phyloP scores from a whole-genome alignment of 2,329 filamentous ascomycete species.

The Claviceps sp. region DNA sequence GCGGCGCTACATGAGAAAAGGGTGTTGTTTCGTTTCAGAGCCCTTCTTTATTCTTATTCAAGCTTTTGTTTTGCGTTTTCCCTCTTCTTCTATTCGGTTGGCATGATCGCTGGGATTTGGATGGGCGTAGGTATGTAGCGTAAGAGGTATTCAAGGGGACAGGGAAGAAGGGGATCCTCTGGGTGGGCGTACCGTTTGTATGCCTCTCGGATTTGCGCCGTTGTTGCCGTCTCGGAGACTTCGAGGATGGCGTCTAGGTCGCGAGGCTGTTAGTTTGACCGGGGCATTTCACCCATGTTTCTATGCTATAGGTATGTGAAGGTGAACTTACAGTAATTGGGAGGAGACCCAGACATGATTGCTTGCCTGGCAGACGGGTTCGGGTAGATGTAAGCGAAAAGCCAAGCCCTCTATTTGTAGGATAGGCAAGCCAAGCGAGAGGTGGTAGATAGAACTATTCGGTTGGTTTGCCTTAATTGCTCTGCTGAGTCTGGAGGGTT shows the following conservation, averaged over 20 bases:
- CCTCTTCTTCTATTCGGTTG: neutral
- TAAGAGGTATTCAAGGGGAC: neutral
- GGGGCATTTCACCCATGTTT: too few species aligned
- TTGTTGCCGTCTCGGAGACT: constrained; percentile 57
- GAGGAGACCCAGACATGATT: constrained; percentile 28
- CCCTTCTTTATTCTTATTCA: neutral
- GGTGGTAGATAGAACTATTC: too few species aligned
- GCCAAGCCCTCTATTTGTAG: too few species aligned
- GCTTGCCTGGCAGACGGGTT: constrained; percentile 4
- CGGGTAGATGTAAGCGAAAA: neutral
- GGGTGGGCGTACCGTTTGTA: constrained; percentile 61
- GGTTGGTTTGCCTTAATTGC: neutral
- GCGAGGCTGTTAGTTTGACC: neutral
- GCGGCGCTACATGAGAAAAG: constrained; percentile 46
- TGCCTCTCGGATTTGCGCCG: constrained; percentile 78
- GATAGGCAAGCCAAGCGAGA: too few species aligned
- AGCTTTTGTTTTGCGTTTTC: neutral
- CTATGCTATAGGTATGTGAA: too few species aligned
- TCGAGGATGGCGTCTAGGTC: constrained; percentile 58
- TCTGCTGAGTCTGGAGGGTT: neutral
- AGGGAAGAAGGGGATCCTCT: too few species aligned
- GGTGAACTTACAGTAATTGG: constrained; percentile 42
- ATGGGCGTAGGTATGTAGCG: neutral
- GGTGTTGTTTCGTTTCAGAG: too few species aligned
- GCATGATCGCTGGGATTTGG: too few species aligned